Conservation (phyloP, 1,139 yeast genomes). For the Saccharomyces hybrid region DNA sequence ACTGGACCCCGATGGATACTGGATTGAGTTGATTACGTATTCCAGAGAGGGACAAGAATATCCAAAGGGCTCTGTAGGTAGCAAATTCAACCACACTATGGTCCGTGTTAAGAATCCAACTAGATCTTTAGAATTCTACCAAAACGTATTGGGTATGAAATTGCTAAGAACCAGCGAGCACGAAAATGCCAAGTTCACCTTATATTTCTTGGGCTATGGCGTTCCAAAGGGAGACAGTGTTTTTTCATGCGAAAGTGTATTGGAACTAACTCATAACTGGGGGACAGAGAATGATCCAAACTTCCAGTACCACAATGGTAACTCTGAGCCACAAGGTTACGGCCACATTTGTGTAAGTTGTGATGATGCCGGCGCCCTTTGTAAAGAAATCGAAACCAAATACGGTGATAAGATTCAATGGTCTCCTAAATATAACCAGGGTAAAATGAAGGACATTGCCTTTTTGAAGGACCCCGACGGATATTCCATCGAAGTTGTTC, state of each 20-base stretch:
- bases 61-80: constrained; percentile 38
- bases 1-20: constrained; percentile 91
- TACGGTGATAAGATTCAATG: constrained; percentile 44
- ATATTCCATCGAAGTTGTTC: constrained; percentile 70
- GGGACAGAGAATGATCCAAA: constrained; percentile 78
- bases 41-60: constrained; percentile 31
- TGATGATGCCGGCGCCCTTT: constrained; percentile 51
- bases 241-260: constrained; percentile 47
- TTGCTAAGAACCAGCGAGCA: constrained; percentile 49
- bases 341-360: constrained; percentile 81
- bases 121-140: constrained; percentile 68
- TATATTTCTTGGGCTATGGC: constrained; percentile 76
- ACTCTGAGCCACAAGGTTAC: constrained; percentile 70
- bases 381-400: constrained; percentile 42
- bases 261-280: constrained; percentile 91
- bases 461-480: constrained; percentile 89
- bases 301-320: constrained; percentile 78
- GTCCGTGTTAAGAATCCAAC: constrained; percentile 81
- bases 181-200: constrained; percentile 68
- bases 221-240: constrained; percentile 33
- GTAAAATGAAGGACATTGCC: constrained; percentile 53
- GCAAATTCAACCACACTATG: constrained; percentile 85
- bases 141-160: constrained; percentile 72
- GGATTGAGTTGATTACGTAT: constrained; percentile 85
- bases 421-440: constrained; percentile 53